Percentiles rank a stretch among this genome's conserved stretches.
phyloP scores from a whole-genome alignment of 495 filamentous ascomycete species.

The Penicillium malachiteum region DNA sequence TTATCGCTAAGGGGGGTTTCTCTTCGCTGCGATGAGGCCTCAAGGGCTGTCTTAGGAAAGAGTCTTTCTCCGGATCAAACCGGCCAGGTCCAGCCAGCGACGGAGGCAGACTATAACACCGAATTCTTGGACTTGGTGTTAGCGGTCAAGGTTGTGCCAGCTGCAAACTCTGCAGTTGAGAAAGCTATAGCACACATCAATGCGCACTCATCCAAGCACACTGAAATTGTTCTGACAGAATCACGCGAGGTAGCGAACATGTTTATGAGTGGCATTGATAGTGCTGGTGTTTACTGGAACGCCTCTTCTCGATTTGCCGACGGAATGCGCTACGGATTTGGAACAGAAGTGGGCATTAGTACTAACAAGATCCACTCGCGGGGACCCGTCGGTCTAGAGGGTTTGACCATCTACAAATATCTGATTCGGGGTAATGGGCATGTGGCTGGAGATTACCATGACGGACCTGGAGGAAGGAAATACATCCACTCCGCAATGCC shows the following conservation, averaged over 20 bases:
- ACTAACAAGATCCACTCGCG: slow-evolving; percentile 97
- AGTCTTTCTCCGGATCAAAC: slow-evolving; percentile 33
- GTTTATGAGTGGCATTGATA: slow-evolving; percentile 85
- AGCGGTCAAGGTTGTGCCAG: slow-evolving; percentile 75
- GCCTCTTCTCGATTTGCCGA: slow-evolving; percentile 92
- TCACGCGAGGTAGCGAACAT: slow-evolving; percentile 61
- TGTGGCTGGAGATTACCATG: slow-evolving; percentile 68
- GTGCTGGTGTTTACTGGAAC: slow-evolving; percentile 95
- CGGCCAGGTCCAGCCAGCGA: slow-evolving; percentile 59
- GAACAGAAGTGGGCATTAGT: slow-evolving; percentile 95
- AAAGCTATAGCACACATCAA: slow-evolving; percentile 88
- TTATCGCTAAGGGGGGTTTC: slow-evolving; percentile 75
- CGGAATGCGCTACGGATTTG: slow-evolving; percentile 95
- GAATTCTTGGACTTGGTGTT: slow-evolving; percentile 87
- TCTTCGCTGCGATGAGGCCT: slow-evolving; percentile 75
- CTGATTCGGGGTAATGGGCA: slow-evolving; percentile 80
- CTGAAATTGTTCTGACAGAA: slow-evolving; percentile 82
- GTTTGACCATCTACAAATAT: slow-evolving; percentile 97
- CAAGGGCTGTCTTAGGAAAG: slow-evolving; percentile 57
- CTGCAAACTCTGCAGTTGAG: slow-evolving; percentile 45
- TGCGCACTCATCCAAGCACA: slow-evolving; percentile 87
- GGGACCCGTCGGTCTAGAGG: slow-evolving; percentile 91
- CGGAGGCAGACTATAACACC: slow-evolving; percentile 72
- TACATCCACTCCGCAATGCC: slow-evolving; percentile 34
- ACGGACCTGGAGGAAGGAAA: slow-evolving; percentile 55